A percentile compares a stretch with the other conserved stretches of the same genome.
Conservation (phyloP, 768 basidiomycete genomes). For the Boletus reticuloceps region DNA sequence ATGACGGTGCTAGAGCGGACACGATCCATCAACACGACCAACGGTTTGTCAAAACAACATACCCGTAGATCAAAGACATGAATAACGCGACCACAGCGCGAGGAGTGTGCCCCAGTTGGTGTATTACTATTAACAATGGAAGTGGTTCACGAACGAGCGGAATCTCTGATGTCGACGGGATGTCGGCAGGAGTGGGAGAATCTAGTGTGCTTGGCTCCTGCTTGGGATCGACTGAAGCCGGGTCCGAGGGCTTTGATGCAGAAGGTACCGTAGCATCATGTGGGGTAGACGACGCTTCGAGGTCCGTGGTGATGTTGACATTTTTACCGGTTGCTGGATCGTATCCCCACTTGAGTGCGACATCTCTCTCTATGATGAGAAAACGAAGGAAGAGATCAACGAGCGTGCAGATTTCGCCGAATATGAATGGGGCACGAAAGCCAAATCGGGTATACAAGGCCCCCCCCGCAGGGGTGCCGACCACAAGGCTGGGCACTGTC, state of each 20-base stretch:
- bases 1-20: conserved; percentile 40
- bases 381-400: conserved; percentile 54
- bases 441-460: conserved; percentile 52
- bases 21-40: neutral
- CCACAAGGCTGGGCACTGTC: conserved; percentile 38
- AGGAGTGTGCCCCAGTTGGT: conserved; percentile 41
- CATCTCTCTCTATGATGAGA: conserved; percentile 55
- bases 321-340: conserved; percentile 35
- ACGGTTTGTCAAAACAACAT: conserved; percentile 12
- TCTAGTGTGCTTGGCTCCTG: neutral
- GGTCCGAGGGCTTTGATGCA: neutral
- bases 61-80: conserved; percentile 56
- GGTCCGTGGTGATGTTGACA: neutral
- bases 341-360: conserved; percentile 46
- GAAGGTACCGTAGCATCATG: neutral
- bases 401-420: conserved; percentile 43
- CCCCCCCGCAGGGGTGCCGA: conserved; percentile 60
- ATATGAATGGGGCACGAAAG: conserved; percentile 59
- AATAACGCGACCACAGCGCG: conserved; percentile 47
- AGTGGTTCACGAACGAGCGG: conserved; percentile 24
- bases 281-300: conserved; percentile 5
- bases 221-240: neutral
- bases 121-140: conserved; percentile 42
- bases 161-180: conserved; percentile 1
- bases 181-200: neutral